A percentile compares a stretch with the other conserved stretches of the same genome.
phyloP scores from a whole-genome alignment of 441 rosid genomes.

The Hypseocharis bilobata region DNA sequence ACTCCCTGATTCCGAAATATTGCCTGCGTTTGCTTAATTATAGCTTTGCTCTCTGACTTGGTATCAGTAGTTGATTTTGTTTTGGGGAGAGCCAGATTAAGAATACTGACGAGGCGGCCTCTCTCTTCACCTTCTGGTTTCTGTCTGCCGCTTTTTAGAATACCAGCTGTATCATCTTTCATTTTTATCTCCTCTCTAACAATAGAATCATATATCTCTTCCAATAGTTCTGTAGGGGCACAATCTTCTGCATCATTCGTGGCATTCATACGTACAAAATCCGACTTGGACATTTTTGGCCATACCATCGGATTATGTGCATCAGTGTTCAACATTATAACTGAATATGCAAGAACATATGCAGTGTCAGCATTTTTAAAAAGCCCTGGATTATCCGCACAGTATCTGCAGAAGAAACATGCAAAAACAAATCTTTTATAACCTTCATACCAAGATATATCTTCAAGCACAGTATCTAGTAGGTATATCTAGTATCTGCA shows the following conservation, averaged over 20 bases:
- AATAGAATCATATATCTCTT: slow-evolving; percentile 93
- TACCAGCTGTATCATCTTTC: slow-evolving; percentile 65
- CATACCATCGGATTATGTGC: slow-evolving; percentile 97
- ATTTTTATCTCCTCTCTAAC: slow-evolving; percentile 89
- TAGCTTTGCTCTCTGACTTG: slow-evolving; percentile 77
- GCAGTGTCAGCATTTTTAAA: slow-evolving; percentile 98
- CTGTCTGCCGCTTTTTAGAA: slow-evolving; percentile 50
- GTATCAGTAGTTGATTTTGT: slow-evolving; percentile 60
- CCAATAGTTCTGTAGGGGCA: slow-evolving; percentile 82
- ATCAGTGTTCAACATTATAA: slow-evolving; percentile 95
- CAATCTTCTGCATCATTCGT: slow-evolving; percentile 67
- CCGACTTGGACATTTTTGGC: slow-evolving; percentile 97
- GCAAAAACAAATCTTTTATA: slow-evolving; percentile 16
- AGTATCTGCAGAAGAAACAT: slow-evolving; percentile 58
- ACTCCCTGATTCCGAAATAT: slow-evolving; percentile 77
- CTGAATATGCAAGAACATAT: slow-evolving; percentile 97
- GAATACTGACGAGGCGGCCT: slow-evolving; percentile 80
- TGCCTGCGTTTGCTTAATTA: slow-evolving; percentile 88
- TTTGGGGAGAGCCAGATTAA: slow-evolving; percentile 88
- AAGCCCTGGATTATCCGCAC: slow-evolving; percentile 91
- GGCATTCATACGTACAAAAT: slow-evolving; percentile 82
- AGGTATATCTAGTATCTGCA: too few relatives aligned
- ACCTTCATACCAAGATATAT: slow-evolving; percentile 3
- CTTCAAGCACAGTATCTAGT: not conserved
- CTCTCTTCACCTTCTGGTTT: slow-evolving; percentile 87